A percentile compares a stretch with the other conserved stretches of the same genome.
These are phyloP conservation scores for Termitomyces sp. DNA, from an alignment of 768 basidiomycete species.

Conservation along the genomic window DNA sequence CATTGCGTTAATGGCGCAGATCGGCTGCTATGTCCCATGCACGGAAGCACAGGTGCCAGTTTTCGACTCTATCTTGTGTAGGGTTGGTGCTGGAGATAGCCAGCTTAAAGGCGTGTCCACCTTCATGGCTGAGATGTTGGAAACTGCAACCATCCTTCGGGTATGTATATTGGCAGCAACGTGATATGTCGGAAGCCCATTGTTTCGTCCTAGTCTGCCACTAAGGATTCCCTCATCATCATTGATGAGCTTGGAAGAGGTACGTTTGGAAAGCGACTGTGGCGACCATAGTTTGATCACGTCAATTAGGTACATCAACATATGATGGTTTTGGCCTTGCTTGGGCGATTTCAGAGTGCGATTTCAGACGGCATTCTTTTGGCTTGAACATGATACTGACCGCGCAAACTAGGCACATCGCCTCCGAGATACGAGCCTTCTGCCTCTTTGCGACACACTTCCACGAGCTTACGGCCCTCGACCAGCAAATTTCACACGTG, in stretches of 20 bases:
- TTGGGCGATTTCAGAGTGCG: conserved; percentile 97
- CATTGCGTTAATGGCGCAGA: conserved; percentile 94
- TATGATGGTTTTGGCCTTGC: conserved; percentile 98
- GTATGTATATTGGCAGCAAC: conserved; percentile 32
- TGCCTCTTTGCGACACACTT: conserved; percentile 98
- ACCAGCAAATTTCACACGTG: conserved; percentile 81
- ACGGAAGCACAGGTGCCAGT: conserved; percentile 80
- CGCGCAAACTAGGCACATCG: conserved; percentile 65
- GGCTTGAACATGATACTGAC: not conserved
- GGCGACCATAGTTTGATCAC: not conserved
- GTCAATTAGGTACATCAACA: conserved; percentile 77
- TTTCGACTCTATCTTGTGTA: conserved; percentile 92
- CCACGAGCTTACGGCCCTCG: conserved; percentile 91
- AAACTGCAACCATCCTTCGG: conserved; percentile 91
- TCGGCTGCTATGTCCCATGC: conserved; percentile 94
- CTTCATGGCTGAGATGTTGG: conserved; percentile 99
- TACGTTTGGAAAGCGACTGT: conserved; percentile 18
- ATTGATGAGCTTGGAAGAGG: conserved; percentile 96
- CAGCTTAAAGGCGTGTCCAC: conserved; percentile 97
- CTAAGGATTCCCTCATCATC: conserved; percentile 89
- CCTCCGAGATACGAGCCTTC: conserved; percentile 86
- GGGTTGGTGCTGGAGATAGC: conserved; percentile 97
- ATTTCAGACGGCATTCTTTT: conserved; percentile 2
- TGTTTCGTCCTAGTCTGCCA: conserved; percentile 60
- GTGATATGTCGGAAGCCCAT: not conserved